These are phyloP conservation scores for Kwoniella heveanensis DNA, from an alignment of 768 basidiomycete genomes.

Conservation along the genomic window DNA sequence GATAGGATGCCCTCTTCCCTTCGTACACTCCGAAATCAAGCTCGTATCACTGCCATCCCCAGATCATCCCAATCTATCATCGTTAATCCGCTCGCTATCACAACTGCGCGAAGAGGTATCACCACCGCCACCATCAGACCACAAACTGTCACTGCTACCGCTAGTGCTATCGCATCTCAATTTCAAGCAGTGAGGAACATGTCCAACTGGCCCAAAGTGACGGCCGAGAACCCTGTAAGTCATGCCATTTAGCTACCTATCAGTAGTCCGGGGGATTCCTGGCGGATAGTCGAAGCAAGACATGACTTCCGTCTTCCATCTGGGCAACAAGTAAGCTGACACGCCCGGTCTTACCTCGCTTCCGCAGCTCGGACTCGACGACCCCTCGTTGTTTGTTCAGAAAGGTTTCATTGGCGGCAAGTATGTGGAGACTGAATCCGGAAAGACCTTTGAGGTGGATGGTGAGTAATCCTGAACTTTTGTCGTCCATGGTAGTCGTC, in stretches of 20 bases:
- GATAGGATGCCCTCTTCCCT: background rate
- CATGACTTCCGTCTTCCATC: too few species aligned
- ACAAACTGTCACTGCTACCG: background rate
- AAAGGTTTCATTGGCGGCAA: conserved; percentile 81
- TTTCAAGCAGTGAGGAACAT: conserved; percentile 12
- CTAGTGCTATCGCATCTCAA: background rate
- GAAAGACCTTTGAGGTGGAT: conserved; percentile 70
- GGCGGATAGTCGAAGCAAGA: too few species aligned
- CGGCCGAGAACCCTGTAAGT: conserved; percentile 50
- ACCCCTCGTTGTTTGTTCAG: conserved; percentile 71
- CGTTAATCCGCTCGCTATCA: background rate
- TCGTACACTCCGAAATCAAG: background rate
- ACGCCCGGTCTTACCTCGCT: too few species aligned
- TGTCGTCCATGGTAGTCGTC: too few species aligned
- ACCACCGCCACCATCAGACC: background rate
- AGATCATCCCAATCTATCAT: background rate
- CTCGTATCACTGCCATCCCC: background rate
- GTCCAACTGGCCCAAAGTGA: conserved; percentile 50
- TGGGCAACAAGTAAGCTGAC: too few species aligned
- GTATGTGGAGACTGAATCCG: conserved; percentile 78
- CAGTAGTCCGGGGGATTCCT: too few species aligned
- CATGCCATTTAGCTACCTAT: too few species aligned
- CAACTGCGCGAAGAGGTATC: background rate
- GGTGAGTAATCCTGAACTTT: conserved; percentile 62
- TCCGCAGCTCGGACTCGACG: conserved; percentile 65